Evolutionary conservation across 129 eudicot genomes (phyloP), one percentile per base, ranked within the genome.

Genomic region (Flaveria trinervia): DNA sequence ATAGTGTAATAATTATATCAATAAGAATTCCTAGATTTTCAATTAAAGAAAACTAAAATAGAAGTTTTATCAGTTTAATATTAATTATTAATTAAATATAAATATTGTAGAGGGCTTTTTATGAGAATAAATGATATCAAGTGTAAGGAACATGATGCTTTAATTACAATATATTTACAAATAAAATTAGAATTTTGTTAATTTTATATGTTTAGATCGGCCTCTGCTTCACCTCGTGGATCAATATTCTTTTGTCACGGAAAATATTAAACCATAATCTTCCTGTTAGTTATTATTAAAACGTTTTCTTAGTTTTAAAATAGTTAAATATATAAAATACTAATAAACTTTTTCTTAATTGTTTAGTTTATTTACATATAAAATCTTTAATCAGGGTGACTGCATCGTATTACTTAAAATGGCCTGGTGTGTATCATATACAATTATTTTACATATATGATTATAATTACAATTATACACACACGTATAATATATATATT

Each of bases 181-280:
- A 18, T 65, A 45, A 39, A 65, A 50, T 69, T 7, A 50, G 14
- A 61, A 33, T 48, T 25, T 7, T 59, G 4, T 70, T 43, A 68
- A 77, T 52, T 77, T 75, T 44, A 46, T 30, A 70, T 67, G 70
- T 77, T 73, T 65, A 59, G 84, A 84, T 81, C 77, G 80, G 55
- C 23, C 65, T 70, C 84, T 81, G 72, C 85, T 82, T 70, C 68
- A 65, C 64, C 64, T 66, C 68, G 80, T 55, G 77, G 77, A 83
- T 76, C 70, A 72, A 33, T 33, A 33, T 83, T 61, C 74, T 80
- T 76, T 72, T 68, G 67, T 86, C 87, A 83, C 83, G 81, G 71
- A 46, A 28, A 44, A 45, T 11, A 1, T 45, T 0, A 8, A 44
- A 8, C 39, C 76, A 17, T 56, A 54, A 33, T 3, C 45, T 43